Evolutionary conservation across 2,329 filamentous ascomycete species (phyloP).

Genomic region (Pseudocercospora eumusae): DNA sequence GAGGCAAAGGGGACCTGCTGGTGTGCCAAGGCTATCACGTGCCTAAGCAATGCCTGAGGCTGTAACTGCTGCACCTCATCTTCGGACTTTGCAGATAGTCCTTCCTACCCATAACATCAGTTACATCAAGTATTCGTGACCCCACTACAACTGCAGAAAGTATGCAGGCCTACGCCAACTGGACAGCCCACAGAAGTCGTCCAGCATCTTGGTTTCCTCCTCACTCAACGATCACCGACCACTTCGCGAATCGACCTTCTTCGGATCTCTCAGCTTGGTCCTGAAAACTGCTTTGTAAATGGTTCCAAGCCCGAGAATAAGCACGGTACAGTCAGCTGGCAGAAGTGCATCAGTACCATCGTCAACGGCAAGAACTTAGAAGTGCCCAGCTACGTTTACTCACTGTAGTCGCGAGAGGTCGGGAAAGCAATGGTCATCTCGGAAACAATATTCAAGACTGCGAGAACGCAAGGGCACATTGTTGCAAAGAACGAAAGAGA

Average conservation of each 20-base stretch:
- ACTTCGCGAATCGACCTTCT: conserved; percentile 14
- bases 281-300: conserved; percentile 20
- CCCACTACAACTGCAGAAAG: conserved; percentile 19
- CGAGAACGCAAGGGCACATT: conserved; percentile 39
- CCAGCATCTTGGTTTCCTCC: conserved; percentile 26
- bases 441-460: conserved; percentile 38
- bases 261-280: conserved; percentile 21
- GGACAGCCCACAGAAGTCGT: conserved; percentile 16
- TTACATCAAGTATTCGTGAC: no score
- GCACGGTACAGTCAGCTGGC: conserved; percentile 48
- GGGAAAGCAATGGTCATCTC: conserved; percentile 46
- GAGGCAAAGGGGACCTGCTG: no score
- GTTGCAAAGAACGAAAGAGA: conserved; percentile 39
- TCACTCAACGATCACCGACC: conserved; percentile 17
- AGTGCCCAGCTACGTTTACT: conserved; percentile 9
- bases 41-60: no score
- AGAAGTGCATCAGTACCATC: background rate
- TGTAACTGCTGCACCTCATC: no score
- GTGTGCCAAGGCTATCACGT: no score
- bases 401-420: conserved; percentile 39
- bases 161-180: conserved; percentile 14
- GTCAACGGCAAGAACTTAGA: background rate
- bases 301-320: conserved; percentile 45
- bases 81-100: no score
- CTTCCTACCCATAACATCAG: no score